These are phyloP conservation scores for Trichoderma sp. DNA, from an alignment of 2,329 filamentous ascomycete species.

Conservation along the genomic window DNA sequence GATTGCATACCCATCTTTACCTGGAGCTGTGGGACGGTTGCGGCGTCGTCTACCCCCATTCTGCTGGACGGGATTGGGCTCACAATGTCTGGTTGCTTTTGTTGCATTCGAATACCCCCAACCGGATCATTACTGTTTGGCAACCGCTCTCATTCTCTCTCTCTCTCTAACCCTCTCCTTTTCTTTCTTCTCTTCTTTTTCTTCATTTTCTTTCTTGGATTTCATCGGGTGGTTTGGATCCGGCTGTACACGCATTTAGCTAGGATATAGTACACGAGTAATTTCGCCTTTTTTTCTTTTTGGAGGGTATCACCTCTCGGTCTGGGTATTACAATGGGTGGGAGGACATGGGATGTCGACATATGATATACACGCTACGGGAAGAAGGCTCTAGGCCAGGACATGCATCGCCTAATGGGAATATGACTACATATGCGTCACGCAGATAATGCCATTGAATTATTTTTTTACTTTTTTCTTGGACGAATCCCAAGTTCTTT, in stretches of 20 bases:
- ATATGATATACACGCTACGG: constrained; percentile 5
- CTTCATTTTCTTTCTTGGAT: not conserved
- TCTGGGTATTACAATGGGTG: not conserved
- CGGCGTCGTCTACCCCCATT: not conserved
- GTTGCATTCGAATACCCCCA: constrained; percentile 10
- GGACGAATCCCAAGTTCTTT: not conserved
- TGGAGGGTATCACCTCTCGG: not conserved
- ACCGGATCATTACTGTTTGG: not conserved
- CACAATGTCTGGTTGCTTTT: constrained; percentile 1
- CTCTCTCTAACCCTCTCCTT: not conserved
- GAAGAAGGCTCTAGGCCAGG: not conserved
- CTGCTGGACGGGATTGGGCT: constrained; percentile 12
- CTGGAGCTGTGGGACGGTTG: not conserved
- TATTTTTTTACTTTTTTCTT: not conserved
- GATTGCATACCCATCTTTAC: constrained; percentile 6
- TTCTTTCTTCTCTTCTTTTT: not conserved
- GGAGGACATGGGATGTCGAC: not conserved
- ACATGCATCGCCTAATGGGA: constrained; percentile 6
- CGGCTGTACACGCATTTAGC: constrained; percentile 8
- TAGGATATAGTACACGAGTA: not conserved
- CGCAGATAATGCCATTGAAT: not conserved
- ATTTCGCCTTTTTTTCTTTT: not conserved
- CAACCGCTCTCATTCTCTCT: not conserved
- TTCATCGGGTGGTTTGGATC: not conserved
- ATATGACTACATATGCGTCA: constrained; percentile 3